Evolutionary conservation across 345 rosid genomes (phyloP).

Genomic region (Microthlaspi erraticum): DNA sequence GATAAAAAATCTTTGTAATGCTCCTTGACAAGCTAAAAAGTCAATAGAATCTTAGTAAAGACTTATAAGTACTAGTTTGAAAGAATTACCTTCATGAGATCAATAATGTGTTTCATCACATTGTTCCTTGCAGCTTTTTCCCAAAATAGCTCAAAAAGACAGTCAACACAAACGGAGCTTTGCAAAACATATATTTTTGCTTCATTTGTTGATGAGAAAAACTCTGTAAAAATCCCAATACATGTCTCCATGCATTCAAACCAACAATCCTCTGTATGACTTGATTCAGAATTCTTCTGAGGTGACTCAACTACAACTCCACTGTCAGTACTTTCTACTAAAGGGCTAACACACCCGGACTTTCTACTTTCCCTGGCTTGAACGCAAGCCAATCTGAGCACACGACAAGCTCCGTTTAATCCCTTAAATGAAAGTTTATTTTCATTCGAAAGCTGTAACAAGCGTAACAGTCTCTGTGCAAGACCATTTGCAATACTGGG

Average conservation of each 20-base stretch:
- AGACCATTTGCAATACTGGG: conserved; percentile 68
- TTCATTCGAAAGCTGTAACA: conserved; percentile 70
- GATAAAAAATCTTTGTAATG: conserved; percentile 2
- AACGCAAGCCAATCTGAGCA: conserved; percentile 76
- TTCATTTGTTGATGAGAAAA: conserved; percentile 62
- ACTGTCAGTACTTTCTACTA: conserved; percentile 40
- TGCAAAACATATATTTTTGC: conserved; percentile 65
- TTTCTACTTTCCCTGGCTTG: conserved; percentile 70
- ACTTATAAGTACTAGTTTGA: conserved; percentile 4
- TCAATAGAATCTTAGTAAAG: conserved; percentile 11
- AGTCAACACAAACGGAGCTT: conserved; percentile 67
- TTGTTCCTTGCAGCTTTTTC: conserved; percentile 65
- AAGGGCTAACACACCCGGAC: conserved; percentile 39
- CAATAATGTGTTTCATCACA: conserved; percentile 69
- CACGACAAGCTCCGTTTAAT: conserved; percentile 70
- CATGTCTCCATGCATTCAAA: conserved; percentile 65
- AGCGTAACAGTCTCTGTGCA: conserved; percentile 67
- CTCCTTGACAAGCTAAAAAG: conserved; percentile 24
- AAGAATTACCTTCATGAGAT: conserved; percentile 80
- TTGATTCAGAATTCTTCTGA: conserved; percentile 46
- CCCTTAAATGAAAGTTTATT: conserved; percentile 72
- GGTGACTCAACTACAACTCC: conserved; percentile 42
- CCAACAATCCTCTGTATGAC: conserved; percentile 52
- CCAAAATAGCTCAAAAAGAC: conserved; percentile 92
- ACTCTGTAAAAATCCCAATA: conserved; percentile 64